Percentiles rank a stretch among this genome's conserved stretches.
phyloP scores from a whole-genome alignment of 1,284 basidiomycete species.

The Leccinum insigne region DNA sequence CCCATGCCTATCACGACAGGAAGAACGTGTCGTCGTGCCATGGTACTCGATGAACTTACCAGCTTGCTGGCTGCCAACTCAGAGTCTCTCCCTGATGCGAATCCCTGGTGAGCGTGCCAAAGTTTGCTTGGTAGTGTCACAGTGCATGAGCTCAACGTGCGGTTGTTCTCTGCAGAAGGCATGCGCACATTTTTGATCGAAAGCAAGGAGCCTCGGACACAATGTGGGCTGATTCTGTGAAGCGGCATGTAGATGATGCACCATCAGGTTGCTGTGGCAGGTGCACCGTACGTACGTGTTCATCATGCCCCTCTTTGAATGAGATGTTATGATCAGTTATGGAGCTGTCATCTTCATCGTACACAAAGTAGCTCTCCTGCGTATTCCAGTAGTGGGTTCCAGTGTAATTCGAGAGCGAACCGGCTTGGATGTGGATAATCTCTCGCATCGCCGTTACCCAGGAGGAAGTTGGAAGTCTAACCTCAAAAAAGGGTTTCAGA shows the following conservation, averaged over 20 bases:
- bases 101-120: slow-evolving; percentile 53
- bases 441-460: slow-evolving; percentile 56
- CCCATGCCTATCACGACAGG: slow-evolving; percentile 46
- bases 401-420: slow-evolving; percentile 61
- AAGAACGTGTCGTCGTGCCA: slow-evolving; percentile 2
- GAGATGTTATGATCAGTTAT: slow-evolving; percentile 56
- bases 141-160: slow-evolving; percentile 9
- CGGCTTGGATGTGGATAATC: slow-evolving; percentile 76
- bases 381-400: slow-evolving; percentile 83
- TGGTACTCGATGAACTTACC: slow-evolving; percentile 19
- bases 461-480: not conserved
- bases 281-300: slow-evolving; percentile 38
- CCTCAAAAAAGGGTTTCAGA: not conserved
- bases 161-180: slow-evolving; percentile 5
- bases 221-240: slow-evolving; percentile 55
- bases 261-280: not conserved
- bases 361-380: slow-evolving; percentile 67
- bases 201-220: slow-evolving; percentile 61
- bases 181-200: slow-evolving; percentile 63
- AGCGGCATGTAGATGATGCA: slow-evolving; percentile 8
- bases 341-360: slow-evolving; percentile 42
- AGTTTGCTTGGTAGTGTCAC: slow-evolving; percentile 48
- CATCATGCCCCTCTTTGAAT: slow-evolving; percentile 58
- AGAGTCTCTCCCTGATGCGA: slow-evolving; percentile 22
- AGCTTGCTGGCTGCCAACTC: slow-evolving; percentile 18